A percentile compares a stretch with the other conserved stretches of the same genome.
Evolutionary conservation across 129 eudicot species (phyloP).

Genomic region (Arctium lappa): DNA sequence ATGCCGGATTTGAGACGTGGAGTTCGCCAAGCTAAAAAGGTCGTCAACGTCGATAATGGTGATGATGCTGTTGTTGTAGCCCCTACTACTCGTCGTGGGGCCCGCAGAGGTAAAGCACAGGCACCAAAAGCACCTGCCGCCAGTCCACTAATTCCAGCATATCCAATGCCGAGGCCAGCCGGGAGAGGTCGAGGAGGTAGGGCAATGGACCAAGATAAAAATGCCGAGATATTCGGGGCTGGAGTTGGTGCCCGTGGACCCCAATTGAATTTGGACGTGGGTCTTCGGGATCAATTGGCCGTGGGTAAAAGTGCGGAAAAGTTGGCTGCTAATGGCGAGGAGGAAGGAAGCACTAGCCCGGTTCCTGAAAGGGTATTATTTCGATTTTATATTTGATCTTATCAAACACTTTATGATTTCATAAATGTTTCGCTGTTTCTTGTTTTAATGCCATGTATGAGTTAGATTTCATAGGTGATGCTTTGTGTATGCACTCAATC

Average conservation of each 20-base stretch:
- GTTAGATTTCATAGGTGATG: neutral
- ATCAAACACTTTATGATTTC: neutral
- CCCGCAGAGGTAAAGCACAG: conserved; percentile 36
- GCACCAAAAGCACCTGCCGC: conserved; percentile 15
- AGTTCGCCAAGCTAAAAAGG: conserved; percentile 46
- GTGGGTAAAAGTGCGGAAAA: conserved; percentile 33
- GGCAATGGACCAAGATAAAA: conserved; percentile 25
- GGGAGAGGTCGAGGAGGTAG: conserved; percentile 43
- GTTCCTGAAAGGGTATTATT: conserved; percentile 40
- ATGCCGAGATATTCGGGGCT: neutral
- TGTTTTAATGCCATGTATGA: neutral
- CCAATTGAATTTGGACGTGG: conserved; percentile 21
- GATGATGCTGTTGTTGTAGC: conserved; percentile 10
- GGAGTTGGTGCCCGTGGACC: conserved; percentile 3
- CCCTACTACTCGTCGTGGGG: conserved; percentile 38
- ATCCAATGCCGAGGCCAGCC: conserved; percentile 36
- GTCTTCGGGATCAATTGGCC: conserved; percentile 29
- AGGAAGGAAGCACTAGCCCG: conserved; percentile 49
- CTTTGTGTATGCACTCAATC: neutral
- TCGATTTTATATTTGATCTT: neutral
- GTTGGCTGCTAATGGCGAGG: conserved; percentile 31
- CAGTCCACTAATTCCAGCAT: conserved; percentile 19
- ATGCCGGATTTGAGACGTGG: conserved; percentile 74
- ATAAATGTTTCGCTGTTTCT: neutral
- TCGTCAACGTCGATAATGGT: conserved; percentile 22